Percentiles rank a stretch among this genome's conserved stretches.
Conservation (phyloP, 2,329 filamentous ascomycete species). For the Fusarium tricinctum region DNA sequence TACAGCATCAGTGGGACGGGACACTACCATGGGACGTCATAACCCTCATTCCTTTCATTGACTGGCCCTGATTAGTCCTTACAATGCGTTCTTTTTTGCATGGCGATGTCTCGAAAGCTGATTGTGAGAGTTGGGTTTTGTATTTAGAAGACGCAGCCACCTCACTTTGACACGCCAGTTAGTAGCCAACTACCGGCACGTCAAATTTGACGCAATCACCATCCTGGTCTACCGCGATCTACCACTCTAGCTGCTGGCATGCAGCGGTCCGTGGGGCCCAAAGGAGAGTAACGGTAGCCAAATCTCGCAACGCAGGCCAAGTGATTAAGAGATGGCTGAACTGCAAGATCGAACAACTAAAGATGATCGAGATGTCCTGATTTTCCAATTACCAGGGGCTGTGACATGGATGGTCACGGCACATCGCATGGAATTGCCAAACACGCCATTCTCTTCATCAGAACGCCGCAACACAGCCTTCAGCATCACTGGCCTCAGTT, state of each 20-base stretch:
- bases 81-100: constrained; percentile 10
- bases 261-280: constrained; percentile 40
- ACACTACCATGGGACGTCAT: constrained; percentile 36
- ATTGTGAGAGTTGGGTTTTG: constrained; percentile 2
- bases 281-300: constrained; percentile 33
- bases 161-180: neutral
- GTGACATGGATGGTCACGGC: constrained; percentile 10
- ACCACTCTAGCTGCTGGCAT: constrained; percentile 33
- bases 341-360: constrained; percentile 38
- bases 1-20: constrained; percentile 31
- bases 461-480: constrained; percentile 28
- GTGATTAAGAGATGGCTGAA: constrained; percentile 36
- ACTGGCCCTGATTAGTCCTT: constrained; percentile 11
- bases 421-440: constrained; percentile 21
- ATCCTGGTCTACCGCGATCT: constrained; percentile 15
- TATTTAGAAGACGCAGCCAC: neutral
- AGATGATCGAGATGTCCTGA: constrained; percentile 36
- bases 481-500: constrained; percentile 31
- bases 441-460: constrained; percentile 29
- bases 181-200: constrained; percentile 4
- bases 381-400: constrained; percentile 15
- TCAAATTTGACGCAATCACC: constrained; percentile 1
- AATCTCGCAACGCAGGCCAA: constrained; percentile 40
- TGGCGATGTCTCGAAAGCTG: constrained; percentile 8
- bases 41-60: constrained; percentile 31